Evolutionary conservation across 2,329 filamentous ascomycete species (phyloP), one percentile per base, ranked within the genome.

Genomic region (Graphilbum ipis-grandicollis): DNA sequence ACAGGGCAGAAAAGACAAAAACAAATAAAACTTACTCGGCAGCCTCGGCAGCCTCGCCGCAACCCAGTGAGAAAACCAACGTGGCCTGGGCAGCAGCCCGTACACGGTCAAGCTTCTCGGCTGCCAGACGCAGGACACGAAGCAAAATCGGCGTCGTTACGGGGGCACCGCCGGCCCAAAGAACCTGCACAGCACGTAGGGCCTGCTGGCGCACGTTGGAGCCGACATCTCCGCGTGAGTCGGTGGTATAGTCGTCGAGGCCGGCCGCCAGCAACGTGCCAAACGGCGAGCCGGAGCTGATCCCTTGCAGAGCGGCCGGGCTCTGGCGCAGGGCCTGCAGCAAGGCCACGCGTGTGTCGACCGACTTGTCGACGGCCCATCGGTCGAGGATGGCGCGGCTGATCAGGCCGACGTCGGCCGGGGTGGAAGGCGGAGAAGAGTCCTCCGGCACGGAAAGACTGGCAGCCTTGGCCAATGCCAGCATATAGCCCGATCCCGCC

Each of bases 91-190:
- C 79, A 43, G 73, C 68, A 0, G 71, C 60, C 19, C 90, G 74
- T 15, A 96, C 79, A 43, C 83, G 80, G 53, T 96, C 88, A 2
- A 96, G 66, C 52, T 93, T 94, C 56, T 98, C 90, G 1, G 81
- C 71, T 2, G 84, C 76, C 13, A 96, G 65, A 2, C 85, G 71
- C 23, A 82, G 60, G 2, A 66, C 57, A 21, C 60, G 57, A 22
- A 65, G 57, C 40, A 71, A 63, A 2, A 74, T 50, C 21, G 46
- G 46, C 10, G 51, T 47, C 10, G 63, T 46, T 2, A 57, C 57
- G 9, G 45, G 19, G 42, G n/a, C 9, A 32, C 37, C 3, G 35
- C 32, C 12, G 39, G 31, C 26, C 57, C 68, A 73, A 2, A 84
- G 62, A 3, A 72, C 73, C 41, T 71, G 71, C 1, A 88, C 71